phyloP scores from a whole-genome alignment of 768 basidiomycete species.

The Suillus subluteus region DNA sequence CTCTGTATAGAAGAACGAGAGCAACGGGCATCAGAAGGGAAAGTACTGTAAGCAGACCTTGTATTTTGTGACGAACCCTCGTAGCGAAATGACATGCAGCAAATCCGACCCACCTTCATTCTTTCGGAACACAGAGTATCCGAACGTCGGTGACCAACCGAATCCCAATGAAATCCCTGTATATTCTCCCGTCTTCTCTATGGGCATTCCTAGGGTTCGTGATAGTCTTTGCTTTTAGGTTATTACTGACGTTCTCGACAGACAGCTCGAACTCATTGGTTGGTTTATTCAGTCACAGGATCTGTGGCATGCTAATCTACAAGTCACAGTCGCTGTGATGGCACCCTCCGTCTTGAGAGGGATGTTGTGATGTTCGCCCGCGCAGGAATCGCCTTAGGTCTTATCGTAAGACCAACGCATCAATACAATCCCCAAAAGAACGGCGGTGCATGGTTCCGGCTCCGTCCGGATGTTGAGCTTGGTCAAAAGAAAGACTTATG shows the following conservation, averaged over 20 bases:
- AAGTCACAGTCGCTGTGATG: not conserved
- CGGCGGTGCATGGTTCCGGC: slow-evolving; percentile 23
- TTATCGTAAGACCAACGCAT: slow-evolving; percentile 28
- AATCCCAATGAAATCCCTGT: not conserved
- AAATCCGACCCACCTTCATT: slow-evolving; percentile 2
- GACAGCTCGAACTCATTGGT: slow-evolving; percentile 7
- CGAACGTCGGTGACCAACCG: slow-evolving; percentile 20
- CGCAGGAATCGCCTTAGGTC: slow-evolving; percentile 27
- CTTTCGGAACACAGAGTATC: slow-evolving; percentile 14
- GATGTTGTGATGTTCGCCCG: slow-evolving; percentile 23
- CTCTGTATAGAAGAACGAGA: slow-evolving; percentile 25
- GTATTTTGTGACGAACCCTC: not conserved
- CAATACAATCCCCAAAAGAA: slow-evolving; percentile 30
- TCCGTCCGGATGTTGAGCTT: slow-evolving; percentile 14
- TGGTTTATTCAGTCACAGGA: not conserved
- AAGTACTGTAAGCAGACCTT: not conserved
- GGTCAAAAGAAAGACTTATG: slow-evolving; percentile 26
- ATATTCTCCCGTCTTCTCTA: slow-evolving; percentile 3
- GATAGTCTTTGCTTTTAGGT: not conserved
- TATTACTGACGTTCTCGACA: not conserved
- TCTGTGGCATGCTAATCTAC: not conserved
- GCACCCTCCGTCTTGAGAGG: slow-evolving; percentile 1
- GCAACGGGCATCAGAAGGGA: slow-evolving; percentile 17
- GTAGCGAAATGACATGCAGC: not conserved
- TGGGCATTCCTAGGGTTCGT: slow-evolving; percentile 4